Evolutionary conservation across 2,329 filamentous ascomycete species (phyloP).

Genomic region (Talaromyces sp.): DNA sequence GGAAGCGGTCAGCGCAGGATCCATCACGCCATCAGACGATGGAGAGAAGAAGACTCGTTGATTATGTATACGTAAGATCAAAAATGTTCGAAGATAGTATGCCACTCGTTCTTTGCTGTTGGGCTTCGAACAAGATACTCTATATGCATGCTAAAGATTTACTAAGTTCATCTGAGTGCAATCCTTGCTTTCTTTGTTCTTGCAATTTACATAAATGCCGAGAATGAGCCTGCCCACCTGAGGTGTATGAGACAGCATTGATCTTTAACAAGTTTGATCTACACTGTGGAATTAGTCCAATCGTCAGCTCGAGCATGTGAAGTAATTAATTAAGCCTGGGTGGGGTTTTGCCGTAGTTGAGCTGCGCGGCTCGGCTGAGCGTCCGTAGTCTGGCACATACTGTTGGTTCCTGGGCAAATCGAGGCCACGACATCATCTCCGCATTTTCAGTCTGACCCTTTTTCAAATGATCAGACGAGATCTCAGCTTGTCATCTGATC

Average conservation of each 20-base stretch:
- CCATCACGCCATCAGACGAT: conserved; percentile 35
- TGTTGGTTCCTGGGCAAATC: not conserved
- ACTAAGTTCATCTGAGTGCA: not conserved
- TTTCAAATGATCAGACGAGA: not conserved
- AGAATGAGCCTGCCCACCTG: not conserved
- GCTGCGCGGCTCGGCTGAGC: too few relatives aligned
- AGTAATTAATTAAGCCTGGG: too few relatives aligned
- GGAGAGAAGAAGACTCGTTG: conserved; percentile 36
- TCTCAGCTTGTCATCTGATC: not conserved
- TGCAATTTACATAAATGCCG: not conserved
- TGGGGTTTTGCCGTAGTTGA: too few relatives aligned
- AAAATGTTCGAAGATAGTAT: not conserved
- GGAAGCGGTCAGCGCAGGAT: conserved; percentile 39
- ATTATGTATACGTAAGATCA: conserved; percentile 7
- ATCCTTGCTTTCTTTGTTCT: not conserved
- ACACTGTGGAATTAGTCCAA: too few relatives aligned
- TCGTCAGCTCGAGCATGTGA: not conserved
- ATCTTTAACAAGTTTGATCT: too few relatives aligned
- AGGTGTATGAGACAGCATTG: not conserved
- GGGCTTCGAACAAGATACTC: not conserved
- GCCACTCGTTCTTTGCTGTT: not conserved
- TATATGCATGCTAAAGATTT: not conserved
- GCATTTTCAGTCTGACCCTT: not conserved
- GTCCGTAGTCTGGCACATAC: too few relatives aligned
- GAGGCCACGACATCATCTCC: not conserved